Evolutionary conservation across 2,329 filamentous ascomycete genomes (phyloP), one percentile per base, ranked within the genome.

Genomic region (Parastagonospora nodorum): DNA sequence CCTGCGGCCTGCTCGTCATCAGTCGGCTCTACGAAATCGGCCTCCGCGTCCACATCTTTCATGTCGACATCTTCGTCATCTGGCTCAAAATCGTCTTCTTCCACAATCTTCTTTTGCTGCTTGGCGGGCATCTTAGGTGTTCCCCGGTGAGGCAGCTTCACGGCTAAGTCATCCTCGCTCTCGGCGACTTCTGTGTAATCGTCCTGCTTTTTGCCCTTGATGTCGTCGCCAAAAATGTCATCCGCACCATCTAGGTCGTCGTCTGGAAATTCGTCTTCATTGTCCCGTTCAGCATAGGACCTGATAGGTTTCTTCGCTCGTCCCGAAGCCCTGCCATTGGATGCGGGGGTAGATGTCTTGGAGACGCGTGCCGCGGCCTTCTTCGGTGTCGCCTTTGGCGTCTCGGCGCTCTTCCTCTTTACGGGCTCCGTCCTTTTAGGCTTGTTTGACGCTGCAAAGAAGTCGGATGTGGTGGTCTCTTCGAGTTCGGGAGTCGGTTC

Each of bases 161-260:
- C 53, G 2, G 64, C 60, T 5, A 64, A 24, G 30, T 63, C 63
- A 38, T 72, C 67, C 4, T 72, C 67, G 44, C 65, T 69, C 8
- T 62, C 63, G 67, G 46, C 54, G 7, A 44, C 54, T 41, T 90
- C 86, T 29, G 91, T 88, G 47, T 94, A 90, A 40, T 87, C 88
- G 38, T 80, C 81, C 51, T 84, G 90, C 49, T 82, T 84, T 38
- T 83, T 78, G 41, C 82, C 82, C 67, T 86, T 88, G 30, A 82
- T 82, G 57, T 90, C 86, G 4, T 88, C 87, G 11, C 87, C 88
- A 72, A 92, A 92, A 15, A 96, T 92, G 62, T 96, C 92, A 58
- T 91, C 88, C n/a, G 84, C 88, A 2, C 75, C 81, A 38, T 84
- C 87, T 38, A 74, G 67, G 41, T 77, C 75, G 42, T 76, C 67